phyloP scores from a whole-genome alignment of 75 land plant species.

The Larix kaempferi region DNA sequence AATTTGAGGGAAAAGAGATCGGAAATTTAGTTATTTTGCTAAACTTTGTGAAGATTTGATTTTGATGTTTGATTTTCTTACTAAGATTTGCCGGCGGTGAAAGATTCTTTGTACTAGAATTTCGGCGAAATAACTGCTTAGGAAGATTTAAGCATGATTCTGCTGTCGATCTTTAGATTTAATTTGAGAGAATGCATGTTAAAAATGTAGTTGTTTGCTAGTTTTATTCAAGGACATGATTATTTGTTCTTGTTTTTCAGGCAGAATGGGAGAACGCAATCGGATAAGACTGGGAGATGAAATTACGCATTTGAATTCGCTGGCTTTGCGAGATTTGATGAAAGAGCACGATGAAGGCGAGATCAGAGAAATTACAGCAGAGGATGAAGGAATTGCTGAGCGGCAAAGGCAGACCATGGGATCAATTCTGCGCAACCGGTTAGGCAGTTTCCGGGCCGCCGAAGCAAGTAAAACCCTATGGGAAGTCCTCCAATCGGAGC shows the following conservation, averaged over 20 bases:
- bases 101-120: no score
- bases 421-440: conserved; percentile 2
- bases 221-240: neutral
- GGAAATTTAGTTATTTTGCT: no score
- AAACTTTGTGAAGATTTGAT: no score
- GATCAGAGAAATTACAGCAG: neutral
- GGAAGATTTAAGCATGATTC: no score
- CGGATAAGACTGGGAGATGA: conserved; percentile 2
- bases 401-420: conserved; percentile 6
- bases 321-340: conserved; percentile 11
- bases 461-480: neutral
- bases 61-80: no score
- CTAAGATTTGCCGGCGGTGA: no score
- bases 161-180: no score
- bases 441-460: neutral
- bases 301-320: neutral
- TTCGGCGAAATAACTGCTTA: no score
- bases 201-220: neutral
- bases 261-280: neutral
- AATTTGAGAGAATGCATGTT: no score
- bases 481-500: conserved; percentile 11
- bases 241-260: neutral
- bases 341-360: conserved; percentile 7
- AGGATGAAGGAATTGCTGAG: neutral
- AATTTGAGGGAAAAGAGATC: no score